Conservation (phyloP, 768 basidiomycete species). For the Boletus vinaceobasis region DNA sequence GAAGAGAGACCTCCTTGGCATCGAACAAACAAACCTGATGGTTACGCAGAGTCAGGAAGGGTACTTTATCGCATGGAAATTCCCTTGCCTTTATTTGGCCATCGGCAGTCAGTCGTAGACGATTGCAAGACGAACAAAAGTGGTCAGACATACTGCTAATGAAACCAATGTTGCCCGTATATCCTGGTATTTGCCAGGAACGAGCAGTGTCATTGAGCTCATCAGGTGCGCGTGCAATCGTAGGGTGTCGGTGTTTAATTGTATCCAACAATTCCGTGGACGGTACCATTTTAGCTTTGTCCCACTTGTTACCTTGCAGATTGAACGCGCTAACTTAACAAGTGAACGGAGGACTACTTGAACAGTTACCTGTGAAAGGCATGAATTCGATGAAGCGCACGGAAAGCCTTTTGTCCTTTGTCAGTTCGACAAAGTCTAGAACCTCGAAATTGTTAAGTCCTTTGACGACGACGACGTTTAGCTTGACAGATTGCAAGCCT, state of each 20-base stretch:
- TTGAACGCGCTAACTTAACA: conserved; percentile 1
- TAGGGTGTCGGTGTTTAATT: conserved; percentile 48
- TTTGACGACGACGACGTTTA: conserved; percentile 82
- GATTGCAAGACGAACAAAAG: conserved; percentile 83
- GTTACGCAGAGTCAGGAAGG: conserved; percentile 1
- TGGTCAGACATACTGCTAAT: conserved; percentile 95
- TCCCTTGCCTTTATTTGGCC: conserved; percentile 76
- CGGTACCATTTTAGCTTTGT: conserved; percentile 76
- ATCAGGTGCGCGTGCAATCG: conserved; percentile 56
- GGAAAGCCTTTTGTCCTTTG: conserved; percentile 56
- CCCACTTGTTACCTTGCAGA: conserved; percentile 77
- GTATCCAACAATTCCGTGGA: conserved; percentile 58
- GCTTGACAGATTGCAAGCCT: conserved; percentile 60
- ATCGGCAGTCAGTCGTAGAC: conserved; percentile 83
- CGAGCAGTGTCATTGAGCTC: conserved; percentile 79
- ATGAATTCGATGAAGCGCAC: conserved; percentile 93
- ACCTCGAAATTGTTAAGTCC: conserved; percentile 82
- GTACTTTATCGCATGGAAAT: not conserved
- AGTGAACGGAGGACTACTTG: not conserved
- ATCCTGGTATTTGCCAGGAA: conserved; percentile 71
- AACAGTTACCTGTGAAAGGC: conserved; percentile 75
- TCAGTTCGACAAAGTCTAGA: conserved; percentile 74
- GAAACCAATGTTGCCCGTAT: conserved; percentile 73
- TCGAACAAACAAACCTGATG: conserved; percentile 83
- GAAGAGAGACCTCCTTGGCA: conserved; percentile 76